Evolutionary conservation across 106 monocot genomes (phyloP), one percentile per base, ranked within the genome.

Genomic region (Dioscorea alata): DNA sequence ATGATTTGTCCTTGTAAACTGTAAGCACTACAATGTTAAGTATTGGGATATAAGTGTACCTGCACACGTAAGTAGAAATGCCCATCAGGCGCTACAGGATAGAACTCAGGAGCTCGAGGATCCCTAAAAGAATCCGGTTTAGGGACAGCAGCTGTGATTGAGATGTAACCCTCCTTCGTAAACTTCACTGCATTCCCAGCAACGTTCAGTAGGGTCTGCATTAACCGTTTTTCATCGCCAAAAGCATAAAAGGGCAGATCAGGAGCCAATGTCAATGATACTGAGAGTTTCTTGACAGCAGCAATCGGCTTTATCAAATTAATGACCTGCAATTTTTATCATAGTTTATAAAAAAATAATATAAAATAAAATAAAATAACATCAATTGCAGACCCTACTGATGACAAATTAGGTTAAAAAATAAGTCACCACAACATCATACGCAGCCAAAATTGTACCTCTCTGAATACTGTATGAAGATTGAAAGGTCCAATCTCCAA

Each of bases 241-340:
- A 78, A 52, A 16, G 84, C 91, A 84, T 68, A 79, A 12, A 82
- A 61, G 19, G 96, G 96, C 71, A 96, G 67, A 31, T 96, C 91
- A 16, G 81, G 84, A 56, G 86, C 71, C 74, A 91, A 60, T 33
- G 72, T 74, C 56, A 86, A 60, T n/a, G 51, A 53, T 10, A 96
- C 20, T 23, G 78, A 73, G 18, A 96, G 61, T 61, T 71, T 86
- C 63, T 96, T 96, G 25, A 91, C 74, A 25, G 83, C 88, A 34
- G 91, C 91, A 66, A 96, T 84, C 28, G 96, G 91, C 48, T 92
- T 91, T 73, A 96, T 91, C 54, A 91, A 74, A 80, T 86, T 84
- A 61, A 91, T 65, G n/a, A 91, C 91, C 96, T 96, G 60, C 33
- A 81, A 60, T 42, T 42, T 1, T 28, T 42, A 10, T 42, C 42